Base-by-base conservation (phyloP, 305 asterid species). In the Withania somnifera region DNA sequence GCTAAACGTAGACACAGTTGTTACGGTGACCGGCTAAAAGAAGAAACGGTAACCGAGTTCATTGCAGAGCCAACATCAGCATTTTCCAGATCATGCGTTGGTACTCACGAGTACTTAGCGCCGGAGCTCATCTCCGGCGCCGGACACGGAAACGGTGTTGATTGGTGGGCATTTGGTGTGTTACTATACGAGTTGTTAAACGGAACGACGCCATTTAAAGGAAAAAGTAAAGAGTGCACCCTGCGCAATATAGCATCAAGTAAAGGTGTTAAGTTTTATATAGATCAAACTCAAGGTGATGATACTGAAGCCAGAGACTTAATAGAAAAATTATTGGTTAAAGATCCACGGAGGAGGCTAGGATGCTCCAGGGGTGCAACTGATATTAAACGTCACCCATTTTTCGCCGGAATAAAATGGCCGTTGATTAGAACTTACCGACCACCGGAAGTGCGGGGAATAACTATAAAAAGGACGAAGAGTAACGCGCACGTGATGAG, bases 81-180 rank as follows among this genome's bases (percentile, higher is more conserved):
- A 77, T 92, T 94, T 84, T 95, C 99, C 1, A 88, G 88, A 79
- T 95, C 99, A 7, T 94, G 99, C 76, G 99, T 95, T 3, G 99
- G 98, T 1, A 95, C 99, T 5, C 99, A 94, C 80, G 99, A 95
- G 86, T 95, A 95, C 83, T 51, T 95, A 20, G 92, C 97, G 71
- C 98, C 99, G 81, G 98, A 95, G 88, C 8, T 95, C 9, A 91
- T 94, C 0, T 52, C 64, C 81, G 96, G 98, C 0, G 81, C 81
- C 87, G 99, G 99, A n/a, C 98, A 94, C 84, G 98, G 99, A 0
- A 95, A 91, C 86, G 97, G 99, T 0, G 99, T 95, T 3, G 99
- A 95, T 69, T 95, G 98, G 99, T 95, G 99, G 98, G 99, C 97
- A 1, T 94, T 95, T 36, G 98, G 99, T 78, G 92, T 95, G 0